Evolutionary conservation across 2,329 filamentous ascomycete species (phyloP).

Genomic region (Exophiala sp.): DNA sequence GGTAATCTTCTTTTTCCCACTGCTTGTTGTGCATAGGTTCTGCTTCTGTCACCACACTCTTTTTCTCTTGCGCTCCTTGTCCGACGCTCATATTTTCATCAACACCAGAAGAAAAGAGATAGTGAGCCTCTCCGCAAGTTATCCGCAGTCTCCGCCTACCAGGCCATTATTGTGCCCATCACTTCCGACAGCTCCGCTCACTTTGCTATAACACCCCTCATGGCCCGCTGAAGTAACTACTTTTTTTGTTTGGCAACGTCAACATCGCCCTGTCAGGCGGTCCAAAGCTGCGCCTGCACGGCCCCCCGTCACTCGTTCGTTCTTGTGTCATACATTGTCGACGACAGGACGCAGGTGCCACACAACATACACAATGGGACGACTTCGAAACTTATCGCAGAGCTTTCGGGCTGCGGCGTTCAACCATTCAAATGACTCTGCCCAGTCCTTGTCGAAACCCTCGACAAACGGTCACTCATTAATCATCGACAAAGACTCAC

Average conservation of each 20-base stretch:
- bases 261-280: not conserved
- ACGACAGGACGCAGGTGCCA: not conserved
- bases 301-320: not conserved
- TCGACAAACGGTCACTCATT: constrained; percentile 15
- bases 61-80: constrained; percentile 1
- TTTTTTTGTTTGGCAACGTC: not conserved
- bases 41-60: not conserved
- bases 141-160: too few relatives aligned
- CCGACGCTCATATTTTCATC: not conserved
- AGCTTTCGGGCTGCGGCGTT: constrained; percentile 27
- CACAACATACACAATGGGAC: constrained; percentile 22
- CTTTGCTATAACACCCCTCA: not conserved
- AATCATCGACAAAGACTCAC: constrained; percentile 18
- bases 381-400: constrained; percentile 27
- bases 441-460: constrained; percentile 10
- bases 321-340: not conserved
- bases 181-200: not conserved
- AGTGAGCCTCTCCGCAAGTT: too few relatives aligned
- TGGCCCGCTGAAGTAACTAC: constrained; percentile 4
- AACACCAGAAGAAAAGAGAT: not conserved
- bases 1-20: too few relatives aligned
- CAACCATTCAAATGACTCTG: constrained; percentile 16
- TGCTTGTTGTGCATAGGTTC: too few relatives aligned
- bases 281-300: not conserved
- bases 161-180: not conserved